phyloP scores from a whole-genome alignment of 2,329 filamentous ascomycete genomes.

The Pseudohalonectria lignicola region DNA sequence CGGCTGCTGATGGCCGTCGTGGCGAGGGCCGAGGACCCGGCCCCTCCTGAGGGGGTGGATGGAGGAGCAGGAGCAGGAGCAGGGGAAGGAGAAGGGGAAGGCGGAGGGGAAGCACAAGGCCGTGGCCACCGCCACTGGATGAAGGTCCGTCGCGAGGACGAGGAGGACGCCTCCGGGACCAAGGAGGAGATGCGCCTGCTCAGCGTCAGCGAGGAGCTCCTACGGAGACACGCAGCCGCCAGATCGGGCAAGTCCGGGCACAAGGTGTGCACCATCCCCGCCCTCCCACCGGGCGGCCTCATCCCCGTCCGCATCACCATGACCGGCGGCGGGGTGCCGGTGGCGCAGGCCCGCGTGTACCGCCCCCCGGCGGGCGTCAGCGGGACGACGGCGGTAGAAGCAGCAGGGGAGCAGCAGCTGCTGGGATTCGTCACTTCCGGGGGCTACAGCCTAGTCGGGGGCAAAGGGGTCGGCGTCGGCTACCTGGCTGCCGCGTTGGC shows the following conservation, averaged over 20 bases:
- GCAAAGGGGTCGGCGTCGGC: conserved; percentile 65
- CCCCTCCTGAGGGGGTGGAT: conserved; percentile 2
- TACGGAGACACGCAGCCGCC: no score
- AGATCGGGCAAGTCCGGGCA: conserved; percentile 2
- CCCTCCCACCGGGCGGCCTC: conserved; percentile 21
- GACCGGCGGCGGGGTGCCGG: conserved; percentile 58
- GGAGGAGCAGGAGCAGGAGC: not conserved
- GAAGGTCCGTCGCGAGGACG: no score
- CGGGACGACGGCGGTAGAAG: conserved; percentile 26
- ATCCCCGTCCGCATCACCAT: conserved; percentile 58
- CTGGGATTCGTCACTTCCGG: conserved; percentile 88
- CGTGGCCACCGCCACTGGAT: no score
- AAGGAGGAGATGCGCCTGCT: no score
- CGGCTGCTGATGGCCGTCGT: conserved; percentile 49
- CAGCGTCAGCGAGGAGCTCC: no score
- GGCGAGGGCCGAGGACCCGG: no score
- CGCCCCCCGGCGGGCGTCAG: conserved; percentile 57
- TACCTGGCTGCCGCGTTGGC: conserved; percentile 53
- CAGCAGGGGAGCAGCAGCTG: conserved; percentile 26
- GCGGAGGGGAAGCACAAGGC: conserved; percentile 5
- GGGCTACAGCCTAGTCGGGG: conserved; percentile 68
- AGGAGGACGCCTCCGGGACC: no score
- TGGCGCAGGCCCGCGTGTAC: conserved; percentile 71
- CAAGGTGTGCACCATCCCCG: no score
- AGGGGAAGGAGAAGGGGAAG: not conserved